phyloP scores from a whole-genome alignment of 2,329 filamentous ascomycete species.

The Colletotrichum karsti region DNA sequence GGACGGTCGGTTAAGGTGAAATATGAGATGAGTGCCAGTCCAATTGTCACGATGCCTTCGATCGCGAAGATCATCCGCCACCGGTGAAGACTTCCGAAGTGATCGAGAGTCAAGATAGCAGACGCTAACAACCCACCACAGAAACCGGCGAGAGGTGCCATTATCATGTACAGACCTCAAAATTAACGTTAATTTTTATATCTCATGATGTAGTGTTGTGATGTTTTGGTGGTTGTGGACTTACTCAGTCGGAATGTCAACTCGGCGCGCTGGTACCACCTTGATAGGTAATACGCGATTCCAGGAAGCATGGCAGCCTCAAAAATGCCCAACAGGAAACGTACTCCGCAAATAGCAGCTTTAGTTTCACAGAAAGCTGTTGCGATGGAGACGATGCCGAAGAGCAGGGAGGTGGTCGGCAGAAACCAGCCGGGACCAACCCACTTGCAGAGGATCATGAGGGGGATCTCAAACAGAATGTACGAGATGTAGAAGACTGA shows the following conservation, averaged over 20 bases:
- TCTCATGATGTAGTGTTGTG: too few species aligned
- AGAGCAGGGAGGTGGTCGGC: conserved; percentile 67
- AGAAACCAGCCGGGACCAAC: conserved; percentile 79
- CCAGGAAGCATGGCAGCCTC: conserved; percentile 80
- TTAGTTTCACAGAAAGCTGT: conserved; percentile 71
- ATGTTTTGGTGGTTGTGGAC: too few species aligned
- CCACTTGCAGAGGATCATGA: conserved; percentile 74
- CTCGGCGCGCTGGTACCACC: conserved; percentile 77
- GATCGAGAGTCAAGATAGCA: conserved; percentile 68
- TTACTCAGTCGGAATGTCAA: conserved; percentile 67
- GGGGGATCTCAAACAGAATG: conserved; percentile 77
- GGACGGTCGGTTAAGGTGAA: conserved; percentile 74
- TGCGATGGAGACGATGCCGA: conserved; percentile 69
- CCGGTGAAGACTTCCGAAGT: conserved; percentile 62
- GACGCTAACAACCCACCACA: conserved; percentile 72
- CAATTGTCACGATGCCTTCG: conserved; percentile 67
- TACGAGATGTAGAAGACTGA: conserved; percentile 78
- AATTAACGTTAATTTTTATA: too few species aligned
- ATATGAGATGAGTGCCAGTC: conserved; percentile 63
- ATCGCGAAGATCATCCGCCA: conserved; percentile 79
- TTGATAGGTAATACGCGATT: conserved; percentile 76
- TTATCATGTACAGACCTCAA: conserved; percentile 76
- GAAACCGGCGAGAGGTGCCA: conserved; percentile 77
- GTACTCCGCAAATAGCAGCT: conserved; percentile 62
- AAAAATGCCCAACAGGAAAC: conserved; percentile 74